These are phyloP conservation scores for Nakaseomyces kungkrabaensis DNA, from an alignment of 1,139 yeast species.

Conservation along the genomic window DNA sequence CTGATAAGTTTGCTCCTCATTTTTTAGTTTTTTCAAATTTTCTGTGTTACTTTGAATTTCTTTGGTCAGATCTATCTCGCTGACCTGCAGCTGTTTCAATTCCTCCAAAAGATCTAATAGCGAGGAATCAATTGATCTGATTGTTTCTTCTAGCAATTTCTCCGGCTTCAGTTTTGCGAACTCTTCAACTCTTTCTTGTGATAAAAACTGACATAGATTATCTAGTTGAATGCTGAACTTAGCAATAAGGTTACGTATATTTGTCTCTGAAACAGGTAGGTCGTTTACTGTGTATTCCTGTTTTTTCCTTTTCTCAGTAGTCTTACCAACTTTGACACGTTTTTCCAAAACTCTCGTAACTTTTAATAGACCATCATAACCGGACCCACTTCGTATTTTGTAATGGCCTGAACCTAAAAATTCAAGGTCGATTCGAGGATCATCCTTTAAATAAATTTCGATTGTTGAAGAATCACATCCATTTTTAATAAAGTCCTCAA, in stretches of 20 bases:
- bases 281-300: conserved; percentile 57
- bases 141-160: conserved; percentile 64
- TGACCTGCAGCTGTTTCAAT: conserved; percentile 48
- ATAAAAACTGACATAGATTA: conserved; percentile 86
- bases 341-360: conserved; percentile 34
- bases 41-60: conserved; percentile 27
- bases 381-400: neutral
- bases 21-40: conserved; percentile 25
- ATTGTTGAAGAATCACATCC: conserved; percentile 51
- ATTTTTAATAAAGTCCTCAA: conserved; percentile 64
- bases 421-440: conserved; percentile 28
- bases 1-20: conserved; percentile 31
- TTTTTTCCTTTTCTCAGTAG: conserved; percentile 13
- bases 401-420: conserved; percentile 5
- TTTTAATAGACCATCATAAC: conserved; percentile 8
- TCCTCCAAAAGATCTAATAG: conserved; percentile 34
- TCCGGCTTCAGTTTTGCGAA: conserved; percentile 80
- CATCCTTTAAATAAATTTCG: conserved; percentile 54
- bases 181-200: conserved; percentile 91
- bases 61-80: conserved; percentile 36
- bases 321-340: neutral
- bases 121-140: conserved; percentile 64
- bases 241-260: conserved; percentile 39
- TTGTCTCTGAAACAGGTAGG: conserved; percentile 34
- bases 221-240: conserved; percentile 71